Base-by-base conservation (phyloP, 306 rosid genomes). In the Cucumis cinereus region DNA sequence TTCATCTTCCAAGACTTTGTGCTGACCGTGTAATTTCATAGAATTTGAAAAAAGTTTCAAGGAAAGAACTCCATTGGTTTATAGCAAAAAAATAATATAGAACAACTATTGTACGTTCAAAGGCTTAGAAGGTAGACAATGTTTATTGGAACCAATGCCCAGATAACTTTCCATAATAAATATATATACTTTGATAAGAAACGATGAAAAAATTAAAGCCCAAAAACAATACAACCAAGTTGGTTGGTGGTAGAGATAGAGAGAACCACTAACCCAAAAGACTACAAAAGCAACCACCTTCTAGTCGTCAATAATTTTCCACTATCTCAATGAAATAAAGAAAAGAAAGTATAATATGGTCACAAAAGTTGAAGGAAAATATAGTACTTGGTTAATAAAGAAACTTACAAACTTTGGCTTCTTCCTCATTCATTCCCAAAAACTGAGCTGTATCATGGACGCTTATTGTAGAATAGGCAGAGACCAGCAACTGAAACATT, bases 381-480 rank as follows among this genome's bases (percentile, higher is more conserved):
- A 50, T 15, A 50, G 55, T 50, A 16, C 55, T 50, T 16, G 7
- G 20, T 50, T 16, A 50, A 50, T 6, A 50, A 50, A 50, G 28
- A 68, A 77, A 73, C 90, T 93, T 83, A 93, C 97, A 92, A 64
- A 78, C 89, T 80, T 82, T 88, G 58, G 91, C 91, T 79, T 84
- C 87, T 10, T 86, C 95, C 80, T 87, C 89, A 1, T 59, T 89
- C 99, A 88, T 94, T 58, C 96, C 97, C 63, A 94, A 70, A 83
- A 90, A 95, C 84, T 83, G 81, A 82, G 97, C 93, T 53, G 92
- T 54, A 76, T 92, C 93, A 53, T 83, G 85, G 81, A 95, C 67
- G 83, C 91, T 85, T 86, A 95, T 90, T 19, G 98, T 90, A 53
- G 98, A 95, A 85, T 90, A 95, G 30, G 97, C 99, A 77, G 96